Evolutionary conservation across 192 early-diverging fungal species (phyloP).

Genomic region (Phlyctochytrium planicorne): DNA sequence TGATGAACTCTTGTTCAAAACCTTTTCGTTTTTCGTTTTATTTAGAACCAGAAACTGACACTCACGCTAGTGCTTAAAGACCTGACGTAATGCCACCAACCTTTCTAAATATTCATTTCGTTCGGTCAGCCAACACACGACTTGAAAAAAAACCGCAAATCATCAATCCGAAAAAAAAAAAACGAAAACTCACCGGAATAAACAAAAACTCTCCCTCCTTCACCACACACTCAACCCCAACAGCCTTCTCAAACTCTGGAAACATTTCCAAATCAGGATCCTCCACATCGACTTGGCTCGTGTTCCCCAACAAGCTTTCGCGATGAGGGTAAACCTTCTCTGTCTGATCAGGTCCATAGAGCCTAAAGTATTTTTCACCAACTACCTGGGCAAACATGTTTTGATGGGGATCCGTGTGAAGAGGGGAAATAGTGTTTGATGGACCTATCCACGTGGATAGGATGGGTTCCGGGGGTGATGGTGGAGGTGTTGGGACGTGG

Average conservation of each 20-base stretch:
- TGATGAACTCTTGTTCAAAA: too few species aligned
- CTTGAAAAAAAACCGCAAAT: not conserved
- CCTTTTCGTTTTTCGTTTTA: too few species aligned
- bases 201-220: slow-evolving; percentile 78
- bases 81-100: slow-evolving; percentile 90
- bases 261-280: slow-evolving; percentile 53
- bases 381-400: slow-evolving; percentile 85
- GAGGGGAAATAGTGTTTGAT: slow-evolving; percentile 72
- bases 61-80: slow-evolving; percentile 75
- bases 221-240: slow-evolving; percentile 69
- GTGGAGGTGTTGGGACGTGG: slow-evolving; percentile 35
- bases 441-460: slow-evolving; percentile 80
- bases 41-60: slow-evolving; percentile 89
- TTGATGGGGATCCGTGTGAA: slow-evolving; percentile 79
- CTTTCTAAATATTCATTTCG: too few species aligned
- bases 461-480: slow-evolving; percentile 4
- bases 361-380: slow-evolving; percentile 74
- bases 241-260: slow-evolving; percentile 56
- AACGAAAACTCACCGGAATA: slow-evolving; percentile 68
- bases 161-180: not conserved
- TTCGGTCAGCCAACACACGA: not conserved
- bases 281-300: slow-evolving; percentile 76
- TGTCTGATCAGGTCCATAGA: slow-evolving; percentile 67
- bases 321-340: slow-evolving; percentile 61
- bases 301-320: slow-evolving; percentile 62